These are phyloP conservation scores for Epichloe bromicola DNA, from an alignment of 2,329 filamentous ascomycete species.

Conservation along the genomic window DNA sequence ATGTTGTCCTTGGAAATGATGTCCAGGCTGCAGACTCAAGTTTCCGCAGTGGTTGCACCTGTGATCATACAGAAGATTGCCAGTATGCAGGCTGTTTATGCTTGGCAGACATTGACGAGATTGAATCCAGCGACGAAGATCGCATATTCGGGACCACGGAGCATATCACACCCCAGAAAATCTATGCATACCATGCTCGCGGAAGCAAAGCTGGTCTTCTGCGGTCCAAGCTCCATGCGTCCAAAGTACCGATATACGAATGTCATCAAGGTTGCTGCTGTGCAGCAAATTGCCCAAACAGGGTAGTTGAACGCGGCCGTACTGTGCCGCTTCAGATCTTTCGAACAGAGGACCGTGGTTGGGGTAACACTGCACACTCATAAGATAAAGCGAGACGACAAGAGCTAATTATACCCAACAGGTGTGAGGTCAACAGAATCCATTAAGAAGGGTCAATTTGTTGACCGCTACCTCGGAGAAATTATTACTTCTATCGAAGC, in stretches of 20 bases:
- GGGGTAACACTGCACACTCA: conserved; percentile 42
- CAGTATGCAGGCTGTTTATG: conserved; percentile 57
- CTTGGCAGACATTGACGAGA: conserved; percentile 44
- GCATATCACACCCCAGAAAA: conserved; percentile 17
- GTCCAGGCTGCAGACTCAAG: conserved; percentile 46
- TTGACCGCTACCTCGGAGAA: conserved; percentile 68
- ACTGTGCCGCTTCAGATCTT: conserved; percentile 65
- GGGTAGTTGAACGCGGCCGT: conserved; percentile 63
- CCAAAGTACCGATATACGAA: conserved; percentile 59
- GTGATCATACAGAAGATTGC: conserved; percentile 47
- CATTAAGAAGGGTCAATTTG: conserved; percentile 60
- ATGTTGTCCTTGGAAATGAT: conserved; percentile 44
- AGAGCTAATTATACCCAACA: conserved; percentile 13
- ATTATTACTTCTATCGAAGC: conserved; percentile 54
- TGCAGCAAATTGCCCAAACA: conserved; percentile 51
- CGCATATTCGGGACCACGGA: conserved; percentile 9
- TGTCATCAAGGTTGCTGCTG: conserved; percentile 64
- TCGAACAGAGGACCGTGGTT: conserved; percentile 57
- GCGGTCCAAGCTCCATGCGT: conserved; percentile 36
- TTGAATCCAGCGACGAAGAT: conserved; percentile 10
- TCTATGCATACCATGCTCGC: conserved; percentile 52
- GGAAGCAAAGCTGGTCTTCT: conserved; percentile 40
- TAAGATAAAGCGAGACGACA: background rate
- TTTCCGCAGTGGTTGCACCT: conserved; percentile 59
- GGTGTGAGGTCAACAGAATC: conserved; percentile 51